Evolutionary conservation across 1,139 yeast genomes (phyloP).

Genomic region (Debaryomyces udenii): DNA sequence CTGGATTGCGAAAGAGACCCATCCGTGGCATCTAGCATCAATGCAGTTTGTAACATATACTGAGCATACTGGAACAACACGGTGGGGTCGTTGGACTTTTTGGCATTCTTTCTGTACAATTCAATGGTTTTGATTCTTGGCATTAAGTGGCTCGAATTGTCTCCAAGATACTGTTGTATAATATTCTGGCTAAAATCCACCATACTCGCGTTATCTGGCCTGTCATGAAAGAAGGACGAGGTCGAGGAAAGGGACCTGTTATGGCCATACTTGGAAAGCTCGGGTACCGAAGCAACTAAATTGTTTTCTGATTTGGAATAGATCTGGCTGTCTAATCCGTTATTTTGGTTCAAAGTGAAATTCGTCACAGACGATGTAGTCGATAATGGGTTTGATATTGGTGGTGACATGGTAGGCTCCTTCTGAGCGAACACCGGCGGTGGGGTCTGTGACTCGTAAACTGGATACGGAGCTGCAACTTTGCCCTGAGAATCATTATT

Average conservation of each 20-base stretch:
- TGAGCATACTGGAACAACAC: conserved; percentile 90
- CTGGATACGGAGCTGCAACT: conserved; percentile 14
- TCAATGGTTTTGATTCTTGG: conserved; percentile 88
- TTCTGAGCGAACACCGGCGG: conserved; percentile 21
- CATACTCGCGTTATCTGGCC: conserved; percentile 38
- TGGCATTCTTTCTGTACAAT: conserved; percentile 82
- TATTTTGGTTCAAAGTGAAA: conserved; percentile 27
- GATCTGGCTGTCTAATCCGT: conserved; percentile 9
- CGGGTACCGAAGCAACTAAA: conserved; percentile 22
- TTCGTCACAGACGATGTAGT: conserved; percentile 46
- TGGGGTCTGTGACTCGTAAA: conserved; percentile 23
- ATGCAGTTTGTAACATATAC: conserved; percentile 84
- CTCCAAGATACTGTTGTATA: conserved; percentile 57
- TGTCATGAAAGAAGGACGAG: conserved; percentile 41
- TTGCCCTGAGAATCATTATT: background rate
- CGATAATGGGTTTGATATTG: conserved; percentile 36
- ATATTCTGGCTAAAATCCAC: conserved; percentile 46
- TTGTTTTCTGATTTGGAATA: conserved; percentile 37
- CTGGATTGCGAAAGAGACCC: conserved; percentile 11
- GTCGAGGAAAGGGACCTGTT: conserved; percentile 44
- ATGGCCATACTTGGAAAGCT: conserved; percentile 28
- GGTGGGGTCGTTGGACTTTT: conserved; percentile 81
- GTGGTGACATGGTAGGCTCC: conserved; percentile 23
- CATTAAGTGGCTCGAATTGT: conserved; percentile 53
- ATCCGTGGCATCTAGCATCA: conserved; percentile 48